Evolutionary conservation across 2,329 filamentous ascomycete genomes (phyloP).

Genomic region (Fusarium beomiforme): DNA sequence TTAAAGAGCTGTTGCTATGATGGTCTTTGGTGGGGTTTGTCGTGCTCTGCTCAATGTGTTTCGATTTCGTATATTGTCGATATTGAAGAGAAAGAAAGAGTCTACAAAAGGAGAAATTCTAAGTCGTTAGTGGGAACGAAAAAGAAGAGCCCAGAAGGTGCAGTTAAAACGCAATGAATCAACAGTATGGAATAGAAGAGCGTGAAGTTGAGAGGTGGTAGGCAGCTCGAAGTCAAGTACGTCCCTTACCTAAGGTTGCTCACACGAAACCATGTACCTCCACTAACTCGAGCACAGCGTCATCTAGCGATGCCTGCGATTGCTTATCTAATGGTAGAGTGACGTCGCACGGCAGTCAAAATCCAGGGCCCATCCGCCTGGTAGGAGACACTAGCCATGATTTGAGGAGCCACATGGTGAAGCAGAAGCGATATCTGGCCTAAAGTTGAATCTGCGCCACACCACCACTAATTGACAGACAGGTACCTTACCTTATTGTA

Average conservation of each 20-base stretch:
- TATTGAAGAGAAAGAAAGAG: neutral
- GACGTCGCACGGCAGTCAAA: constrained; percentile 31
- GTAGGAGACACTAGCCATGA: constrained; percentile 13
- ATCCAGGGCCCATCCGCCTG: neutral
- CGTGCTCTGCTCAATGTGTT: constrained; percentile 1
- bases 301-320: constrained; percentile 44
- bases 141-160: constrained; percentile 18
- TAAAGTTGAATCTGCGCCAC: constrained; percentile 35
- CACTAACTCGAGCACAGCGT: constrained; percentile 34
- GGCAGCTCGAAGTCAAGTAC: constrained; percentile 17
- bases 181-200: constrained; percentile 12
- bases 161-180: constrained; percentile 35
- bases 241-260: constrained; percentile 16
- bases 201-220: constrained; percentile 1
- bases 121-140: neutral
- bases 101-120: neutral
- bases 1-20: constrained; percentile 8
- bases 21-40: constrained; percentile 23
- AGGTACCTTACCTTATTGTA: constrained; percentile 13
- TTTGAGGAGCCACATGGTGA: constrained; percentile 9
- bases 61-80: neutral
- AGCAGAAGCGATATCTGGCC: constrained; percentile 31
- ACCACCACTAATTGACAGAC: constrained; percentile 26
- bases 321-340: constrained; percentile 30
- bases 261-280: neutral